Conservation (phyloP, 2,329 filamentous ascomycete species). For the Metarhizium guizhouense region DNA sequence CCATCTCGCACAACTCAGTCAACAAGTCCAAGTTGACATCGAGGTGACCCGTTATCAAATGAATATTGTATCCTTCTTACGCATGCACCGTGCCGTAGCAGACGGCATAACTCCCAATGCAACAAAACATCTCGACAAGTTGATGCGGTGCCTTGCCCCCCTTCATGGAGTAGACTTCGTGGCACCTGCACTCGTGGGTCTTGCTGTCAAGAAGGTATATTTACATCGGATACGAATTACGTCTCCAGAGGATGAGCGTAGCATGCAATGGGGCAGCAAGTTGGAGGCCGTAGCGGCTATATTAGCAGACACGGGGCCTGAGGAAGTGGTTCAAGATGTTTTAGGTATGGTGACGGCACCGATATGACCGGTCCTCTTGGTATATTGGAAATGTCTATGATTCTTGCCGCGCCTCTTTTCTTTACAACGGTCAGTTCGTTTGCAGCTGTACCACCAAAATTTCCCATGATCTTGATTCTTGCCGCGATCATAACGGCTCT, state of each 20-base stretch:
- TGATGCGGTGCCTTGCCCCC: slow-evolving; percentile 66
- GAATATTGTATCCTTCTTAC: slow-evolving; percentile 79
- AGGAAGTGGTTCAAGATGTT: slow-evolving; percentile 58
- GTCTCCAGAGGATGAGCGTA: slow-evolving; percentile 64
- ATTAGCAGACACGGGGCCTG: slow-evolving; percentile 52
- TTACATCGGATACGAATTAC: slow-evolving; percentile 72
- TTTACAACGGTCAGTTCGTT: not conserved
- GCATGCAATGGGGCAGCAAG: slow-evolving; percentile 88
- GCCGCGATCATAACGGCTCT: not conserved
- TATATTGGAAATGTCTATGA: not conserved
- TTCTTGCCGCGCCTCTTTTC: not conserved
- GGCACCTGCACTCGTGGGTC: slow-evolving; percentile 71
- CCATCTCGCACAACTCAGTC: slow-evolving; percentile 48
- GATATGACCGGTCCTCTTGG: not conserved
- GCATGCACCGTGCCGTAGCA: slow-evolving; percentile 76
- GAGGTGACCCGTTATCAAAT: slow-evolving; percentile 79
- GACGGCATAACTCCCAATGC: slow-evolving; percentile 70
- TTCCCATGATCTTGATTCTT: not conserved
- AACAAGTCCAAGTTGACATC: slow-evolving; percentile 55
- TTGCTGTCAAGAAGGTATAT: slow-evolving; percentile 83
- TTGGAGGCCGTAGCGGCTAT: slow-evolving; percentile 57
- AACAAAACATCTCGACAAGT: slow-evolving; percentile 64
- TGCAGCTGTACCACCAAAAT: not conserved
- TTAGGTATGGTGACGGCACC: slow-evolving; percentile 43
- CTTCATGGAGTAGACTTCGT: slow-evolving; percentile 74